A percentile compares a stretch with the other conserved stretches of the same genome.
Evolutionary conservation across 345 rosid genomes (phyloP).

Genomic region (Anastatica hierochuntica): DNA sequence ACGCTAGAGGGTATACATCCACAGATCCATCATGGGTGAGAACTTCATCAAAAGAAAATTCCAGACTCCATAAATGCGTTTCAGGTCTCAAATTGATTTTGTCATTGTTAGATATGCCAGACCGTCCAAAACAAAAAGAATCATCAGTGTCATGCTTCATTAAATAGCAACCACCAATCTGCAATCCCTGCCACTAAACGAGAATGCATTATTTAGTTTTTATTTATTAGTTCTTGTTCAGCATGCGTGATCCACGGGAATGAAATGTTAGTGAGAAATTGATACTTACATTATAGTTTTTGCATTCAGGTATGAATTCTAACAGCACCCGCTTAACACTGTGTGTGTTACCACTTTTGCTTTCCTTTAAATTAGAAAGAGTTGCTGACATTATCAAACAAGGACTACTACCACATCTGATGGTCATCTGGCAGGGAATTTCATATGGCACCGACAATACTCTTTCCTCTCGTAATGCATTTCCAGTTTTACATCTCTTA

Average conservation of each 20-base stretch:
- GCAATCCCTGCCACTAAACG: constrained; percentile 46
- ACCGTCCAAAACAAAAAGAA: constrained; percentile 35
- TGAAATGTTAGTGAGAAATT: background rate
- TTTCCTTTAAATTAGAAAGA: constrained; percentile 28
- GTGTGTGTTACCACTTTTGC: constrained; percentile 22
- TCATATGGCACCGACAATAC: constrained; percentile 16
- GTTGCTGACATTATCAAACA: constrained; percentile 30
- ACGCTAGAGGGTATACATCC: constrained; percentile 19
- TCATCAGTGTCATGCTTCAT: constrained; percentile 43
- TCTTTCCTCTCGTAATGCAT: constrained; percentile 9
- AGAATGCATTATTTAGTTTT: background rate
- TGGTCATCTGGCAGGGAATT: constrained; percentile 43
- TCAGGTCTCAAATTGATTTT: constrained; percentile 37
- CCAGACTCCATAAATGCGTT: constrained; percentile 43
- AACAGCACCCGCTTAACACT: constrained; percentile 44
- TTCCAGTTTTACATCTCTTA: constrained; percentile 42
- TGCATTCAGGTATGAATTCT: constrained; percentile 39
- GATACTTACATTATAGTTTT: constrained; percentile 20
- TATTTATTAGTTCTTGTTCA: background rate
- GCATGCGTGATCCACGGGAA: background rate
- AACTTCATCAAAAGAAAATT: constrained; percentile 37
- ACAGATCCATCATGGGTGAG: constrained; percentile 16
- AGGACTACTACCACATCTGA: constrained; percentile 29
- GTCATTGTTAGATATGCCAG: constrained; percentile 19
- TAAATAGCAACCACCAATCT: constrained; percentile 64